Conservation (phyloP, 441 rosid genomes). For the Euphorbia corollata region DNA sequence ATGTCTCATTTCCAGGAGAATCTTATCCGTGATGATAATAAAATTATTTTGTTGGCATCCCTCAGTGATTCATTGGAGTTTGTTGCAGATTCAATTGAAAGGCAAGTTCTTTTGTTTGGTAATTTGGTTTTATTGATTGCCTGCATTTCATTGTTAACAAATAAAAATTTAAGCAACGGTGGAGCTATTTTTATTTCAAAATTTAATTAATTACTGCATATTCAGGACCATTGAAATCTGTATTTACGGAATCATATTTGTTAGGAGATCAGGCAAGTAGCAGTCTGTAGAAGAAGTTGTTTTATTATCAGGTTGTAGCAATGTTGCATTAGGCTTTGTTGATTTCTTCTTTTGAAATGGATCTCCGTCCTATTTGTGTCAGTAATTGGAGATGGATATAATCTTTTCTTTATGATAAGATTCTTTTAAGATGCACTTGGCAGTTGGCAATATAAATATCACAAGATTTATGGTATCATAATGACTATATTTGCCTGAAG, state of each 20-base stretch:
- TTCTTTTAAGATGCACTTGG: background rate
- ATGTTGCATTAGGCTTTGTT: background rate
- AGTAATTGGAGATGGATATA: background rate
- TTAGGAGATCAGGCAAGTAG: background rate
- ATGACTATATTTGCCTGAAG: background rate
- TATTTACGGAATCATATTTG: background rate
- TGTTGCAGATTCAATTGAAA: constrained; percentile 91
- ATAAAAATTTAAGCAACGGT: background rate
- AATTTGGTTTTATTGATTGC: constrained; percentile 1
- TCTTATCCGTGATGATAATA: constrained; percentile 90
- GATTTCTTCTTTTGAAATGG: background rate
- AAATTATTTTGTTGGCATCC: constrained; percentile 87
- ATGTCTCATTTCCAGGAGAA: constrained; percentile 56
- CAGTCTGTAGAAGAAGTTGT: background rate
- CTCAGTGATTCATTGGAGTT: constrained; percentile 98
- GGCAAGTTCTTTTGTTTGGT: constrained; percentile 40
- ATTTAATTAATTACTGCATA: background rate
- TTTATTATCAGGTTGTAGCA: background rate
- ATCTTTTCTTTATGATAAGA: background rate
- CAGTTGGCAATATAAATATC: background rate
- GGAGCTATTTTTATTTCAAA: background rate
- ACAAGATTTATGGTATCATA: background rate
- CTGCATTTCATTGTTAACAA: background rate
- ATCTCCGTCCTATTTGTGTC: background rate
- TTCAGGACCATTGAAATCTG: background rate